A percentile compares a stretch with the other conserved stretches of the same genome.
Conservation (phyloP, 2,329 filamentous ascomycete genomes). For the Talaromyces verruculosus region DNA sequence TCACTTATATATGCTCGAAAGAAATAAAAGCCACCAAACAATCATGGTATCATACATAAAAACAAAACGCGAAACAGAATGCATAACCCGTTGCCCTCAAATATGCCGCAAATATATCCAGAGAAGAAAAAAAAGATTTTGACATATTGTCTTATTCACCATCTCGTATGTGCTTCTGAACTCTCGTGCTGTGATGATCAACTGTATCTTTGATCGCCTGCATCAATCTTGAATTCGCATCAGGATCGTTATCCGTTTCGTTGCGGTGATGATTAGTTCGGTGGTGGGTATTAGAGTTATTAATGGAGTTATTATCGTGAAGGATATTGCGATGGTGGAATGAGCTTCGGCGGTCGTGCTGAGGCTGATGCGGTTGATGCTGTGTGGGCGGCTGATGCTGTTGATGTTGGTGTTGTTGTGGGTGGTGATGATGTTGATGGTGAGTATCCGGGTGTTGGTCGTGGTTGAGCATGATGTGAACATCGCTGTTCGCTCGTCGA, state of each 20-base stretch:
- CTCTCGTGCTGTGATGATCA: slow-evolving; percentile 21
- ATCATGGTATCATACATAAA: slow-evolving; percentile 13
- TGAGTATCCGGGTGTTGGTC: slow-evolving; percentile 16
- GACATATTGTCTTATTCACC: background rate
- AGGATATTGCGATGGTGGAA: slow-evolving; percentile 20
- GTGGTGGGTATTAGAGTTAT: slow-evolving; percentile 14
- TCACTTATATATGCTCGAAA: background rate
- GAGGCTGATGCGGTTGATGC: background rate
- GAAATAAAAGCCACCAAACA: background rate
- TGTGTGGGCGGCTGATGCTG: background rate
- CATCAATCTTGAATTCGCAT: slow-evolving; percentile 42
- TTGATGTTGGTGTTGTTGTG: slow-evolving; percentile 12
- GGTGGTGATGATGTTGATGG: slow-evolving; percentile 26
- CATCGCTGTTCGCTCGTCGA: slow-evolving; percentile 41
- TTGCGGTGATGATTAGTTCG: slow-evolving; percentile 19
- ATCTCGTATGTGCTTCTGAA: slow-evolving; percentile 3
- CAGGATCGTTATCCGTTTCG: slow-evolving; percentile 38
- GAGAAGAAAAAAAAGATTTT: background rate
- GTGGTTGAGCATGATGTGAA: slow-evolving; percentile 28
- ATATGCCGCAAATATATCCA: slow-evolving; percentile 13
- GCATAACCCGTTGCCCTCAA: background rate
- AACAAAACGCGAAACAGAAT: background rate
- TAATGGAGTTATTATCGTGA: slow-evolving; percentile 29
- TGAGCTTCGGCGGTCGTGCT: slow-evolving; percentile 8
- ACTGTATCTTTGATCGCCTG: slow-evolving; percentile 47